Evolutionary conservation across 2,329 filamentous ascomycete genomes (phyloP).

Genomic region (Thielaviopsis euricoi): DNA sequence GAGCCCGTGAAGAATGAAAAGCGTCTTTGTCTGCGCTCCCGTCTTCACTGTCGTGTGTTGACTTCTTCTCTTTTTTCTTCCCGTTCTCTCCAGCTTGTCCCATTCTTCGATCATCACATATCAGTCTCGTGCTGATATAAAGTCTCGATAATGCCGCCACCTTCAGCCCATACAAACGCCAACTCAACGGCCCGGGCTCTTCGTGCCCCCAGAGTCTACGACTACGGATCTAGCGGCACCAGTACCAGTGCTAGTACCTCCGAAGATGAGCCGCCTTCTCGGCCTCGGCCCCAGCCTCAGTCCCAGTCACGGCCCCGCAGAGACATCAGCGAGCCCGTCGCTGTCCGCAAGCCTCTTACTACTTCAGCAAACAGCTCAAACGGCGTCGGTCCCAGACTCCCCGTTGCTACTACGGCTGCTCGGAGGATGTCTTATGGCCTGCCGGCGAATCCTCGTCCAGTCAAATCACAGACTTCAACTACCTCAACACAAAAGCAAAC

Average conservation of each 20-base stretch:
- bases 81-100: neutral
- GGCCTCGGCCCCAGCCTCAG: neutral
- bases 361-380: neutral
- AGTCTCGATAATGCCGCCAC: slow-evolving; percentile 2
- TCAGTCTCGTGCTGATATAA: neutral
- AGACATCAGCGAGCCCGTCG: neutral
- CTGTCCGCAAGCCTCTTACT: neutral
- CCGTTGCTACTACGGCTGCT: neutral
- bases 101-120: neutral
- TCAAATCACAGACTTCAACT: neutral
- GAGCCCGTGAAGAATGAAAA: neutral
- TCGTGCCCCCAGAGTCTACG: neutral
- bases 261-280: neutral
- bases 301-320: neutral
- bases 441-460: slow-evolving; percentile 2
- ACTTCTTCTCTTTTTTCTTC: no score
- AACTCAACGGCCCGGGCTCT: slow-evolving; percentile 5
- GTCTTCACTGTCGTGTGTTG: neutral
- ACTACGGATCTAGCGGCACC: neutral
- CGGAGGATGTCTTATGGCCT: slow-evolving; percentile 3
- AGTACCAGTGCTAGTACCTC: neutral
- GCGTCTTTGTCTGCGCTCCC: neutral
- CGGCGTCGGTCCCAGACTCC: neutral
- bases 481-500: neutral
- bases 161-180: slow-evolving; percentile 2